phyloP scores from a whole-genome alignment of 116 monocot genomes.

The Iris pallida region DNA sequence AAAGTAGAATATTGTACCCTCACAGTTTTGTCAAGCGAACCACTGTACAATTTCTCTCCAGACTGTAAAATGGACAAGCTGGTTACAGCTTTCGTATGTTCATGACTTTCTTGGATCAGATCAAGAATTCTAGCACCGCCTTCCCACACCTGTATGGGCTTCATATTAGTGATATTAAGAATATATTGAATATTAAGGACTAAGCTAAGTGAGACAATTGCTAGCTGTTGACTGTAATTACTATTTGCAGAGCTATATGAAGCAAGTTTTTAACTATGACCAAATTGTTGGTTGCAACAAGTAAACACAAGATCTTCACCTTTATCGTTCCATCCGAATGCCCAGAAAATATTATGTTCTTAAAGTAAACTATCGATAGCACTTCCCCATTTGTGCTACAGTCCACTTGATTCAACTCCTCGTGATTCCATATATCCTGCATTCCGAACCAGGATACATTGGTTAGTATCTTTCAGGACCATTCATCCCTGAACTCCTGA shows the following conservation, averaged over 20 bases:
- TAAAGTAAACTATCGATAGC: conserved; percentile 30
- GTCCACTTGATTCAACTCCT: conserved; percentile 42
- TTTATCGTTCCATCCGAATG: conserved; percentile 54
- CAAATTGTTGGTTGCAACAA: background rate
- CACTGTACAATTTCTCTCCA: conserved; percentile 38
- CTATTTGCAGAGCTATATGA: no score
- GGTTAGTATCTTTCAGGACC: no score
- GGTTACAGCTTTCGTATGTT: conserved; percentile 54
- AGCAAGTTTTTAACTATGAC: no score
- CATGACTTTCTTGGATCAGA: conserved; percentile 35
- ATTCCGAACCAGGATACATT: background rate
- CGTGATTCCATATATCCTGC: conserved; percentile 48
- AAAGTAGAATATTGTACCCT: conserved; percentile 17
- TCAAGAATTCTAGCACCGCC: conserved; percentile 34
- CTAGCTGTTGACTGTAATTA: no score
- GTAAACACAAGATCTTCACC: conserved; percentile 16
- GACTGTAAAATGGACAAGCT: conserved; percentile 34
- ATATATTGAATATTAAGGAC: no score
- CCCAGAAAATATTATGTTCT: conserved; percentile 39
- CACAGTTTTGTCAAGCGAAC: conserved; percentile 39
- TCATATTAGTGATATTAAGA: background rate
- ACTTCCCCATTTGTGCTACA: conserved; percentile 50
- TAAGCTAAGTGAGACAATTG: no score
- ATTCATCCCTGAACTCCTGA: no score
- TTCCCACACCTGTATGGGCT: conserved; percentile 31